Percentiles rank a stretch among this genome's conserved stretches.
phyloP scores from a whole-genome alignment of 2,329 filamentous ascomycete species.

The Penicillium digitatum region DNA sequence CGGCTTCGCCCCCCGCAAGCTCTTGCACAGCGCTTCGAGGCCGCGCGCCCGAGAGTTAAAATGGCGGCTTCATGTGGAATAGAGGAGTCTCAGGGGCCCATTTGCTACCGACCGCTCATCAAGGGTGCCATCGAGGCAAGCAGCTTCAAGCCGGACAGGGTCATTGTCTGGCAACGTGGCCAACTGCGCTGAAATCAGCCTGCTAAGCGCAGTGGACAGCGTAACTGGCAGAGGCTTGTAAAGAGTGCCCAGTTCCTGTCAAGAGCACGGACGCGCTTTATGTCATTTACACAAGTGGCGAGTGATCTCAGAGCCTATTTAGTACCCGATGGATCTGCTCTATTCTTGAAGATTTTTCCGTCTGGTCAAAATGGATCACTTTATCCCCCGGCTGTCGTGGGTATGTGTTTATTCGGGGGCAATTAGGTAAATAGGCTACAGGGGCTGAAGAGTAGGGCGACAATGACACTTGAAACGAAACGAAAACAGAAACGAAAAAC shows the following conservation, averaged over 20 bases:
- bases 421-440: no score
- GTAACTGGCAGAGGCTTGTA: slow-evolving; percentile 74
- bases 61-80: slow-evolving; percentile 91
- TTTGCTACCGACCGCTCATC: slow-evolving; percentile 73
- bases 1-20: slow-evolving; percentile 76
- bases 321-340: no score
- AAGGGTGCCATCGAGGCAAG: slow-evolving; percentile 67
- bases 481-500: no score
- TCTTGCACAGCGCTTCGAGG: slow-evolving; percentile 83
- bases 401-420: no score
- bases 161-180: slow-evolving; percentile 80
- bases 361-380: no score
- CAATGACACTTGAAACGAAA: no score
- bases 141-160: slow-evolving; percentile 65
- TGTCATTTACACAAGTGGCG: slow-evolving; percentile 77
- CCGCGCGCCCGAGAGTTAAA: slow-evolving; percentile 68
- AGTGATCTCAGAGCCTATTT: neutral
- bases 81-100: slow-evolving; percentile 75
- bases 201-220: slow-evolving; percentile 63
- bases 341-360: no score
- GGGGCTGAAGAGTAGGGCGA: no score
- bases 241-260: slow-evolving; percentile 76
- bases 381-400: no score
- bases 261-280: slow-evolving; percentile 77
- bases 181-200: slow-evolving; percentile 69